Base-by-base conservation (phyloP, 148 eudicot species). In the Amaranthus palmeri region DNA sequence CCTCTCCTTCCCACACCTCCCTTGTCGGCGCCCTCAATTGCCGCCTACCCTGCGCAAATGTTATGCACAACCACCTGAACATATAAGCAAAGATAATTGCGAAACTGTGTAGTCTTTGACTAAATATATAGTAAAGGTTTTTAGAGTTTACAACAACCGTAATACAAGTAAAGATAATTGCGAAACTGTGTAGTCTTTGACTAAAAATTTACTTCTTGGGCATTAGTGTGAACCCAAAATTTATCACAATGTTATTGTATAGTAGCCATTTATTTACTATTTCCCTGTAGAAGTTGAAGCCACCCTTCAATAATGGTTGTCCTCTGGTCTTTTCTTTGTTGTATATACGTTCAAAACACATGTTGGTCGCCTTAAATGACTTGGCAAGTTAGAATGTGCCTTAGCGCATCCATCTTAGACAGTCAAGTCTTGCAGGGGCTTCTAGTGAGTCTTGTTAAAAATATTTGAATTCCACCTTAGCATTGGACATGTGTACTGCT, bases 311-410 rank as follows among this genome's bases (percentile, higher is more conserved):
- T 47, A 25, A 15, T 47, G 46, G 68, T 17, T 45, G 0, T 15
- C 12, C 53, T 64, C 47, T 15, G 6, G 4, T 65, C 12, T 46
- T 44, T 45, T 51, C 68, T 40, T 46, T 65, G 68, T 52, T 65
- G 68, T 65, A 65, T 12, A n/a, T 46, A 25, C 36, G 52, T 47
- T 65, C 53, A 65, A 25, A 47, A 65, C 53, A 65, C 17, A 12
- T 47, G 68, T 65, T 4, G 15, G 67, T 45, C 68, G 47, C 68
- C 68, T 46, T 65, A 65, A 47, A 36, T 65, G 53, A 65, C 52
- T 65, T 65, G 52, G 68, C 45, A 64, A 45, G 51, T 64, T 64
- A 41, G 25, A 46, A 65, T 46, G n/a, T 47, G 68, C 17, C 53
- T 62, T 8, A 12, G 44, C 5, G 11, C 14, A 9, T 62, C 67